Evolutionary conservation across 1,139 yeast genomes (phyloP).

Genomic region (Candida neerlandica): DNA sequence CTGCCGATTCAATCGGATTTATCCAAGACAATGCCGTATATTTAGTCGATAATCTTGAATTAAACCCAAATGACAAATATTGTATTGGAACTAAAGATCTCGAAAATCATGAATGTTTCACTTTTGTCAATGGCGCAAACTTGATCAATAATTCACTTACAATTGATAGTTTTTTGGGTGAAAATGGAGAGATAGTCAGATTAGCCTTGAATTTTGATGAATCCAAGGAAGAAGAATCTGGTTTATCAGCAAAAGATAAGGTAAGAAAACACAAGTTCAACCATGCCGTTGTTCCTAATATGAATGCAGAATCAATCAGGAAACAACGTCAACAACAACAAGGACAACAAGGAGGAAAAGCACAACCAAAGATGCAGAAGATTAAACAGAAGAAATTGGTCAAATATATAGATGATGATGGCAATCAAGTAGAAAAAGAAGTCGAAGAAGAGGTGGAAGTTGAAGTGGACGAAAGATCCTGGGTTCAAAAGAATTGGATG

Average conservation of each 20-base stretch:
- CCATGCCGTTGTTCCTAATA: conserved; percentile 30
- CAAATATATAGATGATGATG: conserved; percentile 25
- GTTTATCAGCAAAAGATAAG: conserved; percentile 1
- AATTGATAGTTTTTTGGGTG: conserved; percentile 19
- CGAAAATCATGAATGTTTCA: conserved; percentile 34
- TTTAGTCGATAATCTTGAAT: conserved; percentile 6
- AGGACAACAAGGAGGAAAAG: conserved; percentile 1
- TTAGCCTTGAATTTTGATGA: conserved; percentile 18
- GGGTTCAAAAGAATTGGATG: conserved; percentile 59
- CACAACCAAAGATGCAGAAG: conserved; percentile 12
- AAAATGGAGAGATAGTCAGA: conserved; percentile 17
- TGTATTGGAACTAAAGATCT: conserved; percentile 38
- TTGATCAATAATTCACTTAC: conserved; percentile 15
- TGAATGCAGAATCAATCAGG: conserved; percentile 24
- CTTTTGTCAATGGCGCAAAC: conserved; percentile 18
- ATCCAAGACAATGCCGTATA: conserved; percentile 16
- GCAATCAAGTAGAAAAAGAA: conserved; percentile 27
- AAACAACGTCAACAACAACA: conserved; percentile 13
- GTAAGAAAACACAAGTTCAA: conserved; percentile 13
- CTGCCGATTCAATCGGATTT: conserved; percentile 18
- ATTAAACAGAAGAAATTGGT: conserved; percentile 13
- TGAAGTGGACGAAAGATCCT: conserved; percentile 42
- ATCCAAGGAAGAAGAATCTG: background rate
- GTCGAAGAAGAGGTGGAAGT: conserved; percentile 27
- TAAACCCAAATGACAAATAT: conserved; percentile 16